Evolutionary conservation across 192 early-diverging fungal species (phyloP), one percentile per base, ranked within the genome.

Genomic region (Polychytrium aggregatum): DNA sequence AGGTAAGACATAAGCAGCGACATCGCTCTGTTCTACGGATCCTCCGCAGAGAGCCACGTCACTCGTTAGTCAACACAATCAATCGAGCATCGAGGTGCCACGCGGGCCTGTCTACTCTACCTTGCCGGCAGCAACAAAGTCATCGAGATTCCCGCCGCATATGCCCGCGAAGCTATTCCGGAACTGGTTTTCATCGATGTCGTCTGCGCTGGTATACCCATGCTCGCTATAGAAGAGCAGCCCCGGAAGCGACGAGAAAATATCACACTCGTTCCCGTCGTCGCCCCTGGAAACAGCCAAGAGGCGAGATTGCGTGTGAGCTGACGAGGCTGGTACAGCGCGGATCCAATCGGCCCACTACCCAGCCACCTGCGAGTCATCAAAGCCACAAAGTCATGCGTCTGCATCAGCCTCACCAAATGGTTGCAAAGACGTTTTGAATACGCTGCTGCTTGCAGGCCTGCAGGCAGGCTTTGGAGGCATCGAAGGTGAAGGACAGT

Each of bases 191-290:
- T 67, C 55, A 40, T 81, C 77, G 30, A 87, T 71, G 37, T 85
- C 82, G n/a, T 55, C 41, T 22, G 67, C 63, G 14, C 63, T 49
- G 28, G 78, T 80, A 61, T 90, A 86, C 2, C 76, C 79, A 52
- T 85, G 83, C 53, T 87, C 75, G 24, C 75, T 80, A 52, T 76
- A 90, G 41, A 85, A 86, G 18, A 82, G 55, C 53, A 91, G 62
- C 3, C 74, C 86, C 13, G 88, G 88, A 30, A 92, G 63, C 13
- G 82, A 65, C 0, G 87, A 66, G 1, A 61, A 60, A 60, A 89
- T 75, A 56, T 89, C 88, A 57, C 82, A 91, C 64, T 91, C 88
- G 62, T 90, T 88, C 34, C 87, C 88, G 49, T 91, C 88, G 57
- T 91, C 88, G 20, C 88, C 88, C 88, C 55, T 56, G 43, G 26